These are phyloP conservation scores for Ceratobasidium sp. DNA, from an alignment of 1,284 basidiomycete species.

Conservation along the genomic window DNA sequence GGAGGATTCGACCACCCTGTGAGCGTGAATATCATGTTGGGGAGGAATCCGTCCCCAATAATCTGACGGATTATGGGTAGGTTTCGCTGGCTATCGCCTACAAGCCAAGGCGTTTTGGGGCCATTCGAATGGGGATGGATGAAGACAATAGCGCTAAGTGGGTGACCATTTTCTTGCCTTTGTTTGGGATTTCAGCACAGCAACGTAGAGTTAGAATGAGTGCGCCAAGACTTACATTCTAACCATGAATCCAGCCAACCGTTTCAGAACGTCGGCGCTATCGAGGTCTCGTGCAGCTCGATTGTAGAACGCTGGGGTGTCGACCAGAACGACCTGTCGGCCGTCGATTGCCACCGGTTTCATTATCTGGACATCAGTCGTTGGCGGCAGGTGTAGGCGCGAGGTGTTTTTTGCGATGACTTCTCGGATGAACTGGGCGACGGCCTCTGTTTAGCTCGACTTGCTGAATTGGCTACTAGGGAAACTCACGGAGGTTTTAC, in stretches of 20 bases:
- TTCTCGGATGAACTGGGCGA: constrained; percentile 4
- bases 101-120: not conserved
- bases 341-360: constrained; percentile 3
- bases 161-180: constrained; percentile 1
- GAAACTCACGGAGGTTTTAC: constrained; percentile 11
- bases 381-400: not conserved
- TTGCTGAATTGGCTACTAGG: not conserved
- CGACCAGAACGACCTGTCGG: not conserved
- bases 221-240: not conserved
- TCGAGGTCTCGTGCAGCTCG: not conserved
- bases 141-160: not conserved
- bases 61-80: not conserved
- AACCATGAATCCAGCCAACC: not conserved
- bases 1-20: not conserved
- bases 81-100: not conserved
- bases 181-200: not conserved
- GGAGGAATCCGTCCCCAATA: not conserved
- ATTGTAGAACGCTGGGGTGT: constrained; percentile 3
- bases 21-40: not conserved
- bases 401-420: not conserved
- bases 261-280: not conserved
- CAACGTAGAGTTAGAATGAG: too few relatives aligned
- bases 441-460: not conserved
- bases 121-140: not conserved
- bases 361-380: not conserved